phyloP scores from a whole-genome alignment of 495 filamentous ascomycete genomes.

The Talaromyces ruber region DNA sequence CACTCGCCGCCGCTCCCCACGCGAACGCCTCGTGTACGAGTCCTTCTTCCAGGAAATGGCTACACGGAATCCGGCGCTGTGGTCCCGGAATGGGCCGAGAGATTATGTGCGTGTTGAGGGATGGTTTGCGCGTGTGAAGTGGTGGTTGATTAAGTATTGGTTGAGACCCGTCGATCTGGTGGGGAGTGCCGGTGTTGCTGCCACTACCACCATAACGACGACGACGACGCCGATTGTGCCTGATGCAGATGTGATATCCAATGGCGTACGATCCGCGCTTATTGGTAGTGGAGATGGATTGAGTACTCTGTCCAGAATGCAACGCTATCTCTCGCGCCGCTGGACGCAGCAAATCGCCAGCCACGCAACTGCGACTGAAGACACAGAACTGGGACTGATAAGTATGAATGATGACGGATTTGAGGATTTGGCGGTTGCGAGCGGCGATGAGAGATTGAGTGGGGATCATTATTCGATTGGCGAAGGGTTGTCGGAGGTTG shows the following conservation, averaged over 20 bases:
- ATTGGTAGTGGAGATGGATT: constrained; percentile 25
- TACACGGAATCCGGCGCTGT: constrained; percentile 32
- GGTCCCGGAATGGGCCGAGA: constrained; percentile 38
- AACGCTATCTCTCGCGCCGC: constrained; percentile 28
- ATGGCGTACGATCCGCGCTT: constrained; percentile 5
- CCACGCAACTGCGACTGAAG: constrained; percentile 1
- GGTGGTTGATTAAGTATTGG: constrained; percentile 38
- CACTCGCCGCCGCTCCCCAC: constrained; percentile 31
- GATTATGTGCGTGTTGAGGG: constrained; percentile 27
- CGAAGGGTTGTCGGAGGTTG: constrained; percentile 12
- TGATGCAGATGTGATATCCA: constrained; percentile 1
- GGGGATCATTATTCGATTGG: constrained; percentile 12
- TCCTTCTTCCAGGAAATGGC: constrained; percentile 37
- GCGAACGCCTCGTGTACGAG: constrained; percentile 44
- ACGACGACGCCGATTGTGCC: constrained; percentile 13
- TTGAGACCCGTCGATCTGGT: constrained; percentile 19
- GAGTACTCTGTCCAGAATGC: constrained; percentile 31
- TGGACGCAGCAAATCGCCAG: constrained; percentile 32
- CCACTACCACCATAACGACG: neutral
- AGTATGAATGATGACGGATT: neutral
- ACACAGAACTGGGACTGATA: constrained; percentile 11
- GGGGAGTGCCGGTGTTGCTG: neutral
- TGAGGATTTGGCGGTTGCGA: neutral
- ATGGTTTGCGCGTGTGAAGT: constrained; percentile 25
- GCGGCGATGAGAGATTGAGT: constrained; percentile 3